These are phyloP conservation scores for Boletus pseudo-olivaceus DNA, from an alignment of 768 basidiomycete species.

Conservation along the genomic window DNA sequence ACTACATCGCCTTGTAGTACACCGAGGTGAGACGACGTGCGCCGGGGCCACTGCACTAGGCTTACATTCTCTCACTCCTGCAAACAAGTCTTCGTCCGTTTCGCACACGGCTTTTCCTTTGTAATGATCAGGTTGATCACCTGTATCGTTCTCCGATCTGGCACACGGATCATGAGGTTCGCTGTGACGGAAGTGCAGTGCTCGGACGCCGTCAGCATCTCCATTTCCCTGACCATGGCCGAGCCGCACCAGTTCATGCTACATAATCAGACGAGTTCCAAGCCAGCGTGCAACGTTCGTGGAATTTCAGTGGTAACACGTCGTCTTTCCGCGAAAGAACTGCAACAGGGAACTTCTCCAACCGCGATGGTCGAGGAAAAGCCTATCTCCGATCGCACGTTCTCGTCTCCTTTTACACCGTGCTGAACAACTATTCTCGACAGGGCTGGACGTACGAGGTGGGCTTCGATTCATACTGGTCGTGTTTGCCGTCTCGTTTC, in stretches of 20 bases:
- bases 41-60: too few relatives aligned
- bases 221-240: slow-evolving; percentile 1
- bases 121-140: background rate
- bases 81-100: background rate
- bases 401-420: slow-evolving; percentile 42
- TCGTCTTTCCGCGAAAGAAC: slow-evolving; percentile 12
- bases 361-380: slow-evolving; percentile 16
- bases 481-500: slow-evolving; percentile 8
- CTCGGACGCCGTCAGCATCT: background rate
- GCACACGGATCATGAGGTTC: background rate
- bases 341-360: background rate
- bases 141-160: background rate
- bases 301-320: background rate
- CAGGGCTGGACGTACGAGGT: slow-evolving; percentile 45
- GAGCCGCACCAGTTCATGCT: slow-evolving; percentile 11
- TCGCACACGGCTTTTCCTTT: background rate
- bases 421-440: slow-evolving; percentile 57
- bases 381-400: slow-evolving; percentile 29
- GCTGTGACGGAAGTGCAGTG: background rate
- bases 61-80: background rate
- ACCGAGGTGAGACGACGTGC: too few relatives aligned
- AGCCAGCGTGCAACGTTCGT: background rate
- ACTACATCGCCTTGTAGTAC: slow-evolving; percentile 16
- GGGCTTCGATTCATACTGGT: background rate
- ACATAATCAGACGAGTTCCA: background rate